Percentiles rank a stretch among this genome's conserved stretches.
Conservation (phyloP, 2,329 filamentous ascomycete genomes). For the Alternaria sp. region DNA sequence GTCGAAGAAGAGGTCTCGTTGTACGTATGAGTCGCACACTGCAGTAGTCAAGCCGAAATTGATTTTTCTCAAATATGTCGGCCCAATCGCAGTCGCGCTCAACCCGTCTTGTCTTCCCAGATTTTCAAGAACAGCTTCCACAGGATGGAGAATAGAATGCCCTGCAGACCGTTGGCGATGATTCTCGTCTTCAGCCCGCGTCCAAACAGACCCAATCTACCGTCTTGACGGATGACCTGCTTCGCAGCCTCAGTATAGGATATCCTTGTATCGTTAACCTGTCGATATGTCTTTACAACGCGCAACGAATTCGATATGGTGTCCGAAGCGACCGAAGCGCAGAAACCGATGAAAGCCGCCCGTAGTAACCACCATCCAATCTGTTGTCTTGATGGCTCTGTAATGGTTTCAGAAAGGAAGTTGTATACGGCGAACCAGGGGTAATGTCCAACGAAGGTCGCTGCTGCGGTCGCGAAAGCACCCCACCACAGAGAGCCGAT, state of each 20-base stretch:
- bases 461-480: conserved; percentile 38
- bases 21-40: not conserved
- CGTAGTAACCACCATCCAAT: conserved; percentile 34
- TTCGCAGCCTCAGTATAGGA: conserved; percentile 36
- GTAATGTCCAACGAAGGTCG: conserved; percentile 39
- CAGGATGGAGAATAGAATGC: conserved; percentile 37
- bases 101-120: conserved; percentile 26
- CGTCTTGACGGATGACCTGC: conserved; percentile 33
- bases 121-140: conserved; percentile 40
- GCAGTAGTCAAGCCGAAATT: not conserved
- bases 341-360: conserved; percentile 38
- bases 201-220: conserved; percentile 30
- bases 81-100: not conserved
- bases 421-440: conserved; percentile 41
- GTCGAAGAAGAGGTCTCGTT: not conserved
- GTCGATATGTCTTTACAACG: conserved; percentile 39
- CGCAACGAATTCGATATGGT: conserved; percentile 37
- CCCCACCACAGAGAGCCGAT: conserved; percentile 41
- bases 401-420: conserved; percentile 30
- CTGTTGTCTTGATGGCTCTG: conserved; percentile 27
- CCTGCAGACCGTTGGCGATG: conserved; percentile 39
- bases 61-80: not conserved
- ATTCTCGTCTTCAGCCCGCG: conserved; percentile 38
- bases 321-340: conserved; percentile 36
- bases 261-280: conserved; percentile 35